A percentile compares a stretch with the other conserved stretches of the same genome.
These are phyloP conservation scores for Paramecium primaurelia DNA, from an alignment of 73 alveolate species.

Conservation along the genomic window DNA sequence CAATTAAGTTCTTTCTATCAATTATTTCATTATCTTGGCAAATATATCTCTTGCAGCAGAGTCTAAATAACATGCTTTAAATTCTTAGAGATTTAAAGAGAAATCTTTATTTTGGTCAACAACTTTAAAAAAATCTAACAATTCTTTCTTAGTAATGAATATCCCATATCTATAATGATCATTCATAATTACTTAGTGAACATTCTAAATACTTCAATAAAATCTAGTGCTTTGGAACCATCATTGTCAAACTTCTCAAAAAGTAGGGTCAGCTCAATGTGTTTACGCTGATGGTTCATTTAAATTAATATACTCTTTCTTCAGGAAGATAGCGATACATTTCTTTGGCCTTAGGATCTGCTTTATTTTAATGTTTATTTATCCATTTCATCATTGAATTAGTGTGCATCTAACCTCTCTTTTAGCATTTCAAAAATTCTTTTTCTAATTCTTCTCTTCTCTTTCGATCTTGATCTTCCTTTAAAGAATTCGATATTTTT, in stretches of 20 bases:
- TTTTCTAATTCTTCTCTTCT: conserved; percentile 1
- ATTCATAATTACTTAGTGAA: conserved; percentile 7
- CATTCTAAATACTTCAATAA: conserved; percentile 39
- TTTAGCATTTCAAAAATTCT: neutral
- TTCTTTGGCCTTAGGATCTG: conserved; percentile 4
- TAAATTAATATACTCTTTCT: conserved; percentile 13
- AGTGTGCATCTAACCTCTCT: conserved; percentile 16
- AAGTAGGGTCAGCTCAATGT: conserved; percentile 7
- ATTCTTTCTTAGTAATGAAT: conserved; percentile 8
- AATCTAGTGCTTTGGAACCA: conserved; percentile 50
- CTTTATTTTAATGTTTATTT: neutral
- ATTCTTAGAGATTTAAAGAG: conserved; percentile 6
- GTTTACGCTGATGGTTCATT: conserved; percentile 25
- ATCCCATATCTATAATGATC: neutral
- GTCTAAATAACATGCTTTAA: conserved; percentile 35
- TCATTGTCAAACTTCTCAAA: conserved; percentile 41
- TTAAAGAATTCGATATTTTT: neutral
- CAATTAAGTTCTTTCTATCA: neutral
- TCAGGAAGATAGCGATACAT: conserved; percentile 38
- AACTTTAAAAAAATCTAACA: neutral
- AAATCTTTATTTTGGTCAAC: conserved; percentile 44
- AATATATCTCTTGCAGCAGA: neutral
- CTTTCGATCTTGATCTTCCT: neutral
- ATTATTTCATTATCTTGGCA: conserved; percentile 3
- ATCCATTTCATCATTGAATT: conserved; percentile 7